These are phyloP conservation scores for Nannizzia gypsea DNA, from an alignment of 2,329 filamentous ascomycete genomes.

Conservation along the genomic window DNA sequence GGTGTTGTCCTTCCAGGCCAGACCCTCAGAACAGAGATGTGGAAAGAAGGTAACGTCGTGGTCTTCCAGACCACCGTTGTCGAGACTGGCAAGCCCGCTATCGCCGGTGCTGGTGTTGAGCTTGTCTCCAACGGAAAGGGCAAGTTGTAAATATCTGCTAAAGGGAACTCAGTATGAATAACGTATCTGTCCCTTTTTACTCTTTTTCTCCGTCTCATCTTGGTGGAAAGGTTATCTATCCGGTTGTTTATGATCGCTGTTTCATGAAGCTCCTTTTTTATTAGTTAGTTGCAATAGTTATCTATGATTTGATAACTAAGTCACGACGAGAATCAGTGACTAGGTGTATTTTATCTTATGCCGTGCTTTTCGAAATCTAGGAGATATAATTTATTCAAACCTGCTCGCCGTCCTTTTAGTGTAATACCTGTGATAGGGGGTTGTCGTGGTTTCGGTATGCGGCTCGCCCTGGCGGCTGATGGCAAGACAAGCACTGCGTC, in stretches of 20 bases:
- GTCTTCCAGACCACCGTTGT: constrained; percentile 81
- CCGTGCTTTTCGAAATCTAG: background rate
- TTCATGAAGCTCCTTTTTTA: background rate
- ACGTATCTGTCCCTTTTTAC: background rate
- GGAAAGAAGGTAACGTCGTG: constrained; percentile 70
- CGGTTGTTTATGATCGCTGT: background rate
- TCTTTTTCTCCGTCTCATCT: background rate
- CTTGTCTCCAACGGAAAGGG: constrained; percentile 24
- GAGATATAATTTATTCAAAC: background rate
- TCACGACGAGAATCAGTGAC: background rate
- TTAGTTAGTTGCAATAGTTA: background rate
- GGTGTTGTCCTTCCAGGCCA: constrained; percentile 75
- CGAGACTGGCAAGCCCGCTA: constrained; percentile 83
- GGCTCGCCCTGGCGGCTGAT: background rate
- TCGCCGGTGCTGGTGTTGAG: constrained; percentile 69
- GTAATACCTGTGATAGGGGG: background rate
- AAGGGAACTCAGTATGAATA: background rate
- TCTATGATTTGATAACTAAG: too few species aligned
- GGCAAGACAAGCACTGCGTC: background rate
- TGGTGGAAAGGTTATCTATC: background rate
- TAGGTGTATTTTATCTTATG: background rate
- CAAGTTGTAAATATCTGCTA: constrained; percentile 11
- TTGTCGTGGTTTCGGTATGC: background rate
- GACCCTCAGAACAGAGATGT: constrained; percentile 89
- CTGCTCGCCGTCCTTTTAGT: background rate